phyloP scores from a whole-genome alignment of 768 basidiomycete genomes.

The Pleurotus salmoneostramineus region DNA sequence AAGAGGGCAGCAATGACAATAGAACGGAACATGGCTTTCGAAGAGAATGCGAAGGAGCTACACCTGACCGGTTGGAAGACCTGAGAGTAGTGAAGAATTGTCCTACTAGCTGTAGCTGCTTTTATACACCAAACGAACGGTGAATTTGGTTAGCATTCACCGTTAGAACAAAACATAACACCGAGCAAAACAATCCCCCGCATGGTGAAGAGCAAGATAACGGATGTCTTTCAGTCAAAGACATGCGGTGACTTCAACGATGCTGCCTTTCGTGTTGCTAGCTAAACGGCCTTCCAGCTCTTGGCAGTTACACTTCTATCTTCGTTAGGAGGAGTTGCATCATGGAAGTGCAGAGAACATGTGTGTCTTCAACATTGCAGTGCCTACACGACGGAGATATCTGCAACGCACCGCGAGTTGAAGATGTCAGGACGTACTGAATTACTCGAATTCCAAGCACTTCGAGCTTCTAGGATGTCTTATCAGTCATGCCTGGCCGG shows the following conservation, averaged over 20 bases:
- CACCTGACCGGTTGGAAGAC: not conserved
- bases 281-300: too few relatives aligned
- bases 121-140: not conserved
- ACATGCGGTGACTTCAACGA: not conserved
- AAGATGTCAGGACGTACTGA: not conserved
- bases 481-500: not conserved
- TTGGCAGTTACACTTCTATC: too few relatives aligned
- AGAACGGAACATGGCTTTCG: constrained; percentile 20
- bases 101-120: too few relatives aligned
- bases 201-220: constrained; percentile 1
- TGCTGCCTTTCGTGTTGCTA: too few relatives aligned
- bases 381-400: not conserved
- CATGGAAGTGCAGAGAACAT: not conserved
- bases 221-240: not conserved
- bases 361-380: not conserved
- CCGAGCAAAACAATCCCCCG: not conserved
- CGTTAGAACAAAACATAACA: not conserved
- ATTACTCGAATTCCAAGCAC: not conserved
- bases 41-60: not conserved
- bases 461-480: not conserved
- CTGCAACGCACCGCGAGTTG: not conserved
- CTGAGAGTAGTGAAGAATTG: not conserved
- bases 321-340: too few relatives aligned
- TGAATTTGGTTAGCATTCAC: not conserved
- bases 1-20: constrained; percentile 23